Evolutionary conservation across 1,284 basidiomycete species (phyloP).

Genomic region (Ustilago curta): DNA sequence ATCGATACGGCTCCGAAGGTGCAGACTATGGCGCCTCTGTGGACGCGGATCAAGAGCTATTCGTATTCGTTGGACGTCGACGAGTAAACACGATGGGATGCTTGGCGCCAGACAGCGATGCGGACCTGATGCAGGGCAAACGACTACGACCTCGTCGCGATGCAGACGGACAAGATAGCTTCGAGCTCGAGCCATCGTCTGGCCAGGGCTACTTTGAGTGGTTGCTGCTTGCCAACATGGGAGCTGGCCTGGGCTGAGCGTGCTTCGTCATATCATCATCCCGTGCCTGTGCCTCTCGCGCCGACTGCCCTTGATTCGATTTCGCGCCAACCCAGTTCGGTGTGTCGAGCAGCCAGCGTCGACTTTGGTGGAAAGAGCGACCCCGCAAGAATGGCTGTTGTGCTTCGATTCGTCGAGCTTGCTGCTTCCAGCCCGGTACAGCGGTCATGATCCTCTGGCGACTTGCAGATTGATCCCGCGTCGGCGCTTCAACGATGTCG

Average conservation of each 20-base stretch:
- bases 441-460: not conserved
- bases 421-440: not conserved
- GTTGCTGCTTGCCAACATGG: constrained; percentile 52
- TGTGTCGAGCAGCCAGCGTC: constrained; percentile 24
- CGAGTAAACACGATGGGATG: constrained; percentile 45
- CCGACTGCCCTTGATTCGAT: not conserved
- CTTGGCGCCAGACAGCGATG: constrained; percentile 42
- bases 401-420: not conserved
- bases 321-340: constrained; percentile 30
- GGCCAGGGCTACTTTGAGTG: constrained; percentile 58
- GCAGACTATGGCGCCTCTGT: constrained; percentile 27
- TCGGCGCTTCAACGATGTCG: not conserved
- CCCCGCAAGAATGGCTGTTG: not conserved
- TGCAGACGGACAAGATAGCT: not conserved
- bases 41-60: constrained; percentile 53
- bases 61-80: constrained; percentile 57
- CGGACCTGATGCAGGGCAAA: constrained; percentile 55
- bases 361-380: not conserved
- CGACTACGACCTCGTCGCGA: constrained; percentile 29
- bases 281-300: not conserved
- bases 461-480: not conserved
- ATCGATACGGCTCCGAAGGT: constrained; percentile 33
- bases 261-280: not conserved
- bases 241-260: constrained; percentile 30
- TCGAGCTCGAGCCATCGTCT: constrained; percentile 22